Base-by-base conservation (phyloP, 306 rosid genomes). In the Malus sylvestris region DNA sequence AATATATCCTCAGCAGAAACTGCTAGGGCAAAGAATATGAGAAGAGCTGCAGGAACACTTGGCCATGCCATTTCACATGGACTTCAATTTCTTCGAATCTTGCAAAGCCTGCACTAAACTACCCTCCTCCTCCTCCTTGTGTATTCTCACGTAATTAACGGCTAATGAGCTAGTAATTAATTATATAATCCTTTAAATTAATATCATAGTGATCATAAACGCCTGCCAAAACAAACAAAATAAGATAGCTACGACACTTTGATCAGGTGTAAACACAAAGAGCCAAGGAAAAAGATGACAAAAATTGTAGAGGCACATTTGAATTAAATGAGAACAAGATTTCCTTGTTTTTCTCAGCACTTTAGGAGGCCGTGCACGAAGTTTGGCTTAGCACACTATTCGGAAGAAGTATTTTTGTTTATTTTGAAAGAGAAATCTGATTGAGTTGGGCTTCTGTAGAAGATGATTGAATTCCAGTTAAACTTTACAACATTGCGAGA, bases 1-100 rank as follows among this genome's bases (percentile, higher is more conserved):
- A 78, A 85, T 60, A 83, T 69, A 67, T 91, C 79, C 19, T 33
- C 81, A 63, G 86, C 70, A 1, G 55, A 78, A 57, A 73, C 80
- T 40, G 22, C 64, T n/a, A 73, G 68, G 77, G 55, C 67, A 68
- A 60, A 68, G 16, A 83, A 7, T 19, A 72, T 1, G 45, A 85
- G 61, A 70, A 86, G 8, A 71, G 62, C 53, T 20, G 70, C 67
- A 59, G 46, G 25, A 68, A 79, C 19, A 77, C 15, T 13, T 16
- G 52, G 63, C 69, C 33, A 42, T 61, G 81, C 80, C 96, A 90
- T 84, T 25, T 49, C 4, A 40, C 64, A 74, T 74, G 78, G 78
- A 44, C 60, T 74, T 8, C 2, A n/a, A n/a, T 25, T 46, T 38
- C 57, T 73, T 15, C 44, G 59, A 13, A 8, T 16, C 16, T 9